Evolutionary conservation across 164 flowering plant species (phyloP), one percentile per base, ranked within the genome.

Genomic region (Piper longum): DNA sequence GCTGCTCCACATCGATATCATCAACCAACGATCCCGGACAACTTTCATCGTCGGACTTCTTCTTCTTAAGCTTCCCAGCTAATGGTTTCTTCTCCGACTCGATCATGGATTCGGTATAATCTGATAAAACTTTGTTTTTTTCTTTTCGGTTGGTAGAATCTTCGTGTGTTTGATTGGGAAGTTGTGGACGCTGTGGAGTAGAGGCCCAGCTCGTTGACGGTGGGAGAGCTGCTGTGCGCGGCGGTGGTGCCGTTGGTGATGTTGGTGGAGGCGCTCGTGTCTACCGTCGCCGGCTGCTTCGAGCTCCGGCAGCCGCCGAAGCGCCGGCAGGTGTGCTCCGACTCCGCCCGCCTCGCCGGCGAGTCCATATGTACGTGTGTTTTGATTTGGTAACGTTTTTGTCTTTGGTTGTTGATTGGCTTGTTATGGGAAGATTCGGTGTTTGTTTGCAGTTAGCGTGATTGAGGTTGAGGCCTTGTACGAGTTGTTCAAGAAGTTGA

Each of bases 381-480:
- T 39, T 58, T 56, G 4, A 14, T 60, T 59, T 52, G 2, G 4
- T 13, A 13, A 43, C 17, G 66, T 64, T 26, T 51, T 16, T 16
- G 4, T 13, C 4, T 43, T 48, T 17, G 16, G 45, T 13, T 11
- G 2, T 40, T 57, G 4, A 41, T 48, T 60, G 5, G 18, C 9
- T 48, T 39, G 16, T 5, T 5, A 2, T 18, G 41, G 52, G 14
- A 43, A 4, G 2, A 8, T 4, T 18, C 4, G 17, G 14, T 36
- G 41, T 57, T 17, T 5, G 8, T 19, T 67, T 78, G 78, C 83
- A 89, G 91, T 87, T 73, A 78, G 82, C 3, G 83, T 82, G n/a
- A 79, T 69, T 65, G 95, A 89, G 77, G 83, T 89, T 4, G 88
- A 83, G 69, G 91, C 88, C 4, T 73, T 89, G 57, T 72, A 78